Evolutionary conservation across 306 rosid species (phyloP).

Genomic region (Purshia tridentata): DNA sequence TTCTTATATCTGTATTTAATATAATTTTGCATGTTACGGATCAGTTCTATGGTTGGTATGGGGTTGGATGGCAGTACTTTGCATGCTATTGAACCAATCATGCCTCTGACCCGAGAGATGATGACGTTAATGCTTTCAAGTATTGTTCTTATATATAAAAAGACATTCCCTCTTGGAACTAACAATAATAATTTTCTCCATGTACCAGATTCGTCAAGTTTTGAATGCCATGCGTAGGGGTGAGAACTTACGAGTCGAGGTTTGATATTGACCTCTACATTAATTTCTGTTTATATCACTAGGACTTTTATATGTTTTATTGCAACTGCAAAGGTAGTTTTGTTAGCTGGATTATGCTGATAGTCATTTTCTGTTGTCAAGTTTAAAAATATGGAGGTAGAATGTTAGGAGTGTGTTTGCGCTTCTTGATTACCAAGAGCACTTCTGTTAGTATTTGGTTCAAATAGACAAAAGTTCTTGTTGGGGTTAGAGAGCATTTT

Average conservation of each 20-base stretch:
- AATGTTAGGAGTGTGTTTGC: too few species aligned
- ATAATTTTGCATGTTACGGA: not conserved
- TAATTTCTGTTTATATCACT: not conserved
- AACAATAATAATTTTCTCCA: conserved; percentile 22
- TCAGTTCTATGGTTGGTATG: not conserved
- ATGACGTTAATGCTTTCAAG: not conserved
- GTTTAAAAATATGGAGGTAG: not conserved
- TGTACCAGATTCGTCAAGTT: conserved; percentile 91
- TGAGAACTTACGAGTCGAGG: conserved; percentile 81
- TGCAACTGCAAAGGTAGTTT: not conserved
- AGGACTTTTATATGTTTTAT: not conserved
- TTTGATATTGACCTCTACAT: conserved; percentile 35
- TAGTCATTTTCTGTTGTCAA: not conserved
- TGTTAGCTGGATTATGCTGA: not conserved
- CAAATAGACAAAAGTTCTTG: too few species aligned
- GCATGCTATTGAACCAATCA: not conserved
- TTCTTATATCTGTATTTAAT: not conserved
- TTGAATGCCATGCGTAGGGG: conserved; percentile 87
- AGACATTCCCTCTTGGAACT: conserved; percentile 16
- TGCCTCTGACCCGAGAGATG: not conserved
- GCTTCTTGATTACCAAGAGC: too few species aligned
- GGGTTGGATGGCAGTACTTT: not conserved
- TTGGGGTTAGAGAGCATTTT: too few species aligned
- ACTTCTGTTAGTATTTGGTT: too few species aligned
- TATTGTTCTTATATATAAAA: not conserved